phyloP scores from a whole-genome alignment of 768 basidiomycete species.

The Suillus luteus region DNA sequence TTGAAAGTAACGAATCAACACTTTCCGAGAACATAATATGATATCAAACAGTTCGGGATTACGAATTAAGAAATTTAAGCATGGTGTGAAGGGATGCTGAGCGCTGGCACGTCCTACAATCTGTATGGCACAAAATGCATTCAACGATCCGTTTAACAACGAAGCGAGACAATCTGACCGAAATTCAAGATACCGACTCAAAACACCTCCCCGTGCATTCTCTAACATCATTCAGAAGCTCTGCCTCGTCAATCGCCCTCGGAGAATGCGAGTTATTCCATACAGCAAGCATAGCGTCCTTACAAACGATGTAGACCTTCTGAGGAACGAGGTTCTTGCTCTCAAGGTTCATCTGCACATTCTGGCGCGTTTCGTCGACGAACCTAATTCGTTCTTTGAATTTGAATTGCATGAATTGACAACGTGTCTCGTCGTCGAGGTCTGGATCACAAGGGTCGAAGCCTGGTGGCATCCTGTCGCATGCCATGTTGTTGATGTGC shows the following conservation, averaged over 20 bases:
- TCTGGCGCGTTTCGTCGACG: constrained; percentile 12
- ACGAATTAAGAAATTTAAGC: no score
- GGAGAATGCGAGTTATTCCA: neutral
- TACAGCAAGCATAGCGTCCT: constrained; percentile 10
- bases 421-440: neutral
- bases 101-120: no score
- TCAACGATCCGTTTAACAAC: neutral
- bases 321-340: constrained; percentile 14
- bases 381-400: neutral
- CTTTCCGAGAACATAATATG: no score
- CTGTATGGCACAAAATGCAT: neutral
- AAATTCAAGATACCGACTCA: neutral
- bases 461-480: constrained; percentile 15
- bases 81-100: no score
- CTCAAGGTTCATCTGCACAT: constrained; percentile 12
- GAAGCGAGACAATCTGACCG: neutral
- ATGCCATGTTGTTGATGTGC: constrained; percentile 27
- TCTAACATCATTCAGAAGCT: neutral
- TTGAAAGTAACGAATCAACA: no score
- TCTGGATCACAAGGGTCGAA: constrained; percentile 21
- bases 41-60: no score
- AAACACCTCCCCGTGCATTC: neutral
- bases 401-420: constrained; percentile 1
- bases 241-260: neutral
- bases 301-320: constrained; percentile 21